Evolutionary conservation across 139 green algal species (phyloP), one percentile per base, ranked within the genome.

Genomic region (Pleodorina starrii): DNA sequence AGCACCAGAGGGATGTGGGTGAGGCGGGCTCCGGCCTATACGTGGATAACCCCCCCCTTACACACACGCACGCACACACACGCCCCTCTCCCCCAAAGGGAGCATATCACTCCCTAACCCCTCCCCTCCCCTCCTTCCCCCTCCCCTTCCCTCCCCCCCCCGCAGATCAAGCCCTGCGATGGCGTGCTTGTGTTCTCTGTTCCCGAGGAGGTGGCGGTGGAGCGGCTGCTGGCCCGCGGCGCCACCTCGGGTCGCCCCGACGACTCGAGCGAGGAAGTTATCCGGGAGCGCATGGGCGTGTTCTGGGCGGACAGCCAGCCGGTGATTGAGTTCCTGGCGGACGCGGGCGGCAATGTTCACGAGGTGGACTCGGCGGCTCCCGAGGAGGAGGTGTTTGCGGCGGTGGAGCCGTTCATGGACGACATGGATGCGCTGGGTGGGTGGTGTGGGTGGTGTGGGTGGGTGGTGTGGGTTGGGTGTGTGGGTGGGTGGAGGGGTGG

Each of bases 221-320:
- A 91, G 92, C 87, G 94, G 6, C 93, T 97, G 88, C 54, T 95
- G 38, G 82, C 91, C 44, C 93, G 95, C 1, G 94, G 80, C 12
- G 68, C 95, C 85, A 94, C 78, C 40, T 93, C 90, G 44, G 94
- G 95, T 6, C 92, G 95, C 10, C 89, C 86, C 27, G 95, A 97
- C 75, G 95, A 97, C 90, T n/a, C n/a, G n/a, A 97, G 95, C 87
- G 90, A 91, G 19, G 94, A 95, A 42, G 96, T 94, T 69, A 96
- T 97, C 69, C 89, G 89, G 57, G 93, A 93, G 91, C 93, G 95
- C 60, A 94, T 97, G 72, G 73, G 93, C 75, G 91, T 91, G 54
- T 93, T 90, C 84, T 72, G 68, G 36, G 38, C 32, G 14, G 86
- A 93, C 90, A 90, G 75, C 72, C 87, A 90, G 90, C 93, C 90